phyloP scores from a whole-genome alignment of 768 basidiomycete species.

The Termitomyces sp. region DNA sequence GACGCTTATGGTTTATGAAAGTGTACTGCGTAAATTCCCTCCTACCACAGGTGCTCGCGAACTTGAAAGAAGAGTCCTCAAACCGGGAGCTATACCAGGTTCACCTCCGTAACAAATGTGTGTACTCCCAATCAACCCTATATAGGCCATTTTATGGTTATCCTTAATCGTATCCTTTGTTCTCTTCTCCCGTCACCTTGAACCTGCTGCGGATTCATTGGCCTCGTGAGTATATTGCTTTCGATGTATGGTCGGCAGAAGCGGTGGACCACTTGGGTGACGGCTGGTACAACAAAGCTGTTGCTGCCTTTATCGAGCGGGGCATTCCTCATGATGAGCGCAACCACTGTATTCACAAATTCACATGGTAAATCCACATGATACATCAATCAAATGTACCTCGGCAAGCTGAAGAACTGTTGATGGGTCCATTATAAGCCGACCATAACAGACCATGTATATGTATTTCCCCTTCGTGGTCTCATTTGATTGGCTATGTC shows the following conservation, averaged over 20 bases:
- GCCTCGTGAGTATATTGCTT: background rate
- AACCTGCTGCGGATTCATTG: background rate
- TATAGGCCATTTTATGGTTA: conserved; percentile 10
- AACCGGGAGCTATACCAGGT: conserved; percentile 12
- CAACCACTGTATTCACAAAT: background rate
- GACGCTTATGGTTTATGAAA: background rate
- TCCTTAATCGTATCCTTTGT: conserved; percentile 10
- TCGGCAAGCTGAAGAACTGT: background rate
- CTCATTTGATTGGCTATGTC: background rate
- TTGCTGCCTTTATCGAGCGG: background rate
- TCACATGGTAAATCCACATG: background rate
- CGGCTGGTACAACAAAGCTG: background rate
- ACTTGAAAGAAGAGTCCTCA: background rate
- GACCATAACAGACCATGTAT: too few relatives aligned
- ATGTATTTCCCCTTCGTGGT: background rate
- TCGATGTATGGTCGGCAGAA: background rate
- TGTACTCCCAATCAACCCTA: conserved; percentile 7
- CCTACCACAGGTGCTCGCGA: background rate
- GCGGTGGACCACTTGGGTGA: background rate
- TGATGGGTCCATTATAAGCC: background rate
- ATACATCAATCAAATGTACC: background rate
- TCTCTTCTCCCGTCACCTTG: background rate
- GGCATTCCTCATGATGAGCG: background rate
- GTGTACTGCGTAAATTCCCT: conserved; percentile 6
- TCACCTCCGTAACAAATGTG: conserved; percentile 9